Evolutionary conservation across 805 yeast species (phyloP), one percentile per base, ranked within the genome.

Genomic region (Vanderwaltozyma verrucispora): DNA sequence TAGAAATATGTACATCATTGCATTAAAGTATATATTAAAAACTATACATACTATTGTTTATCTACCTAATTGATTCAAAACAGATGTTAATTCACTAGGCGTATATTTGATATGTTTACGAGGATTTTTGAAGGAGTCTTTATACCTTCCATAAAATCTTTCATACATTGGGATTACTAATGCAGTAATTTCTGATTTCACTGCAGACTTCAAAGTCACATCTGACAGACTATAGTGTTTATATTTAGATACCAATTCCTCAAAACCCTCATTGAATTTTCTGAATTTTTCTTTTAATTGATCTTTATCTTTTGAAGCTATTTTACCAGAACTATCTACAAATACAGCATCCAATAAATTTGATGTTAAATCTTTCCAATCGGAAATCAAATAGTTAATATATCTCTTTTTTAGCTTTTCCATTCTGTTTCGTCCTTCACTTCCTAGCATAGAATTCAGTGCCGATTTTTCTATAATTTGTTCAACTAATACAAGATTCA

Each of bases 161-260:
- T 80, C 77, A 61, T 89, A 89, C 38, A 89, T 73, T 12, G 95
- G 95, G 41, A 77, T 69, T 36, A 92, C 78, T 47, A 86, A 75
- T 26, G 77, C 53, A 19, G 77, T 51, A 14, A 81, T 80, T 50
- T 89, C 96, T 38, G 74, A 73, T 13, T 75, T 69, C 47, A 92
- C 62, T 38, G 69, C 72, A 40, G 71, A 68, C 43, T 77, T 76
- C 56, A 89, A 67, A 29, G 69, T 70, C 4, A 74, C 68, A 53
- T 86, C 94, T 8, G 77, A 72, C 32, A 86, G 69, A 40, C 72
- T 73, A 54, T 75, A 80, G 34, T 69, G 68, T 49, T 75, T 78
- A 53, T 82, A 83, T 39, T 71, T 75, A 23, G 69, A 69, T 18
- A 80, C 71, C 25, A 88, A 73, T 25, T 75, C 83, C 37, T 92